A percentile compares a stretch with the other conserved stretches of the same genome.
Evolutionary conservation across 2,329 filamentous ascomycete genomes (phyloP).

Genomic region (Meredithiella fracta): DNA sequence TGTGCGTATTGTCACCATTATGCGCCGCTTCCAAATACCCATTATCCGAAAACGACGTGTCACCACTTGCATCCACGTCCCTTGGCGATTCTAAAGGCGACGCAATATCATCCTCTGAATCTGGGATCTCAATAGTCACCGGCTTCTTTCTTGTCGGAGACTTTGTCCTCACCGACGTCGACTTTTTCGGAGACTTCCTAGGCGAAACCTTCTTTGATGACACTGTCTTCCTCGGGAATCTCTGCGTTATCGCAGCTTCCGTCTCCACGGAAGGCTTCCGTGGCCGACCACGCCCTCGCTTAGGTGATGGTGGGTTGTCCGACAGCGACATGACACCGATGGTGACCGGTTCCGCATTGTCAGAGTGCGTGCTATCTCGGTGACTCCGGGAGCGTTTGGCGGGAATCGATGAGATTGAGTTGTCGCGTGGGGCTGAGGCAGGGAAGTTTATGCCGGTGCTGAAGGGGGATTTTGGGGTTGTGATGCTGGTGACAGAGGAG

Average conservation of each 20-base stretch:
- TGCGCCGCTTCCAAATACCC: constrained; percentile 6
- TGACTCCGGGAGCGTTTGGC: neutral
- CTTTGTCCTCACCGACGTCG: neutral
- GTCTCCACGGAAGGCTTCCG: constrained; percentile 3
- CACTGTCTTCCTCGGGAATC: constrained; percentile 1
- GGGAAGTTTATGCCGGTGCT: neutral
- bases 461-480: neutral
- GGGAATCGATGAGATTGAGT: neutral
- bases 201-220: neutral
- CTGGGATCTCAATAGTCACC: constrained; percentile 13
- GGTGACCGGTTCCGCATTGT: neutral
- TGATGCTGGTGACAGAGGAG: neutral
- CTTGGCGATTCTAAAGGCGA: neutral
- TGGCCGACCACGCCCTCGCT: constrained; percentile 22
- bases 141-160: neutral
- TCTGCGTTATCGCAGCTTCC: neutral
- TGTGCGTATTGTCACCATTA: constrained; percentile 22
- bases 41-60: constrained; percentile 9
- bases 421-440: neutral
- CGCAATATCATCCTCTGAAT: constrained; percentile 12
- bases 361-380: neutral
- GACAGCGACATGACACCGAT: neutral
- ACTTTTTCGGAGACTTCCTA: neutral
- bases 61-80: neutral
- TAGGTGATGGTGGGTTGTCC: neutral